phyloP scores from a whole-genome alignment of 2,329 filamentous ascomycete genomes.

The Trichoderma brevicompactum region DNA sequence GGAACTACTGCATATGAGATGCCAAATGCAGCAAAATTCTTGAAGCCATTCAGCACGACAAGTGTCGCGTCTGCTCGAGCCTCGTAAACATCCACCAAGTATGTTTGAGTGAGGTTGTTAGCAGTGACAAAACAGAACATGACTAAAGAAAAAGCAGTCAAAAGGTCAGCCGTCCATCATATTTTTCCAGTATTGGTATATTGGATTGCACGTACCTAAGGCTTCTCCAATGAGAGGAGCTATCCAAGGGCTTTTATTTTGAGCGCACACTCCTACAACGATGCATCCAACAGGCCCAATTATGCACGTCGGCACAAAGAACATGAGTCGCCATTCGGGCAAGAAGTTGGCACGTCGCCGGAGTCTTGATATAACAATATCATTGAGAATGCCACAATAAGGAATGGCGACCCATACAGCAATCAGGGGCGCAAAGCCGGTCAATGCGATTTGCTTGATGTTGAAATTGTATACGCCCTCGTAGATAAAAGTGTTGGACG shows the following conservation, averaged over 20 bases:
- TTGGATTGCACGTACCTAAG: background rate
- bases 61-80: conserved; percentile 15
- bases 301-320: conserved; percentile 15
- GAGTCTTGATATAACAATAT: conserved; percentile 13
- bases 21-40: conserved; percentile 20
- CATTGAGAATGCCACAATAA: conserved; percentile 10
- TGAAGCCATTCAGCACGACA: conserved; percentile 20
- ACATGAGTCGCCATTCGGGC: conserved; percentile 13
- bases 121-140: conserved; percentile 13
- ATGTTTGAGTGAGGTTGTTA: conserved; percentile 16
- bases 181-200: too few relatives aligned
- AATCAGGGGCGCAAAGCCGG: conserved; percentile 11
- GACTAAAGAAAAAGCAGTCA: background rate
- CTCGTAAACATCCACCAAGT: conserved; percentile 16
- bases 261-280: conserved; percentile 12
- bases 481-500: conserved; percentile 18
- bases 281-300: conserved; percentile 22
- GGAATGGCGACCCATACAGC: conserved; percentile 21
- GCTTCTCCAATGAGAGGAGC: conserved; percentile 19
- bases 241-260: conserved; percentile 18
- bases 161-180: background rate
- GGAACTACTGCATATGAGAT: conserved; percentile 16
- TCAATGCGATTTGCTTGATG: conserved; percentile 16
- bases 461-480: conserved; percentile 9
- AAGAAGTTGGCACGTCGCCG: conserved; percentile 9